Evolutionary conservation across 1,284 basidiomycete species (phyloP).

Genomic region (Laetiporus sulphureus): DNA sequence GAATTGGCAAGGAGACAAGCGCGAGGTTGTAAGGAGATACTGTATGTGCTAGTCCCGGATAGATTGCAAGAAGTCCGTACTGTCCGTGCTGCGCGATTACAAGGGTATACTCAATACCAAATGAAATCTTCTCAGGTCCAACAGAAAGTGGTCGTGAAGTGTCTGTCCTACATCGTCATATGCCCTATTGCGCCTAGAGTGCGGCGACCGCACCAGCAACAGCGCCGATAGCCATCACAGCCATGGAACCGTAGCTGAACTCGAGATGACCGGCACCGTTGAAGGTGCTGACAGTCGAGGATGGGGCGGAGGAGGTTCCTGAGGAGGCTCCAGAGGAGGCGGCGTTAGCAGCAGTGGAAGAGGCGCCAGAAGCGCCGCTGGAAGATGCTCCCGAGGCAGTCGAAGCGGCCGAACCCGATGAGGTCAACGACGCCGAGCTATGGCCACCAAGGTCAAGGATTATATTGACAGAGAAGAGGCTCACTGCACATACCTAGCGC

Average conservation of each 20-base stretch:
- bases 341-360: conserved; percentile 4
- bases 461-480: not conserved
- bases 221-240: conserved; percentile 17
- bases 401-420: not conserved
- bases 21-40: not conserved
- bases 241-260: conserved; percentile 16
- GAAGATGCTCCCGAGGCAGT: conserved; percentile 1
- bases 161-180: not conserved
- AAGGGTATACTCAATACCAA: conserved; percentile 2
- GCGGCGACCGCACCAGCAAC: conserved; percentile 20
- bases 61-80: conserved; percentile 7
- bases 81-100: conserved; percentile 8
- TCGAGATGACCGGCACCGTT: conserved; percentile 15
- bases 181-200: conserved; percentile 13
- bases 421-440: conserved; percentile 2
- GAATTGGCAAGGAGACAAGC: not conserved
- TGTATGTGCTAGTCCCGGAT: not conserved
- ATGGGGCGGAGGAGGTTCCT: conserved; percentile 9
- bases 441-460: not conserved
- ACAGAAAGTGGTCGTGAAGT: not conserved
- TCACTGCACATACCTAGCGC: conserved; percentile 4
- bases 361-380: not conserved
- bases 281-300: conserved; percentile 14
- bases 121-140: conserved; percentile 1
- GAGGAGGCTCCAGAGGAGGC: conserved; percentile 6